Base-by-base conservation (phyloP, 345 rosid species). In the Mangifera indica region DNA sequence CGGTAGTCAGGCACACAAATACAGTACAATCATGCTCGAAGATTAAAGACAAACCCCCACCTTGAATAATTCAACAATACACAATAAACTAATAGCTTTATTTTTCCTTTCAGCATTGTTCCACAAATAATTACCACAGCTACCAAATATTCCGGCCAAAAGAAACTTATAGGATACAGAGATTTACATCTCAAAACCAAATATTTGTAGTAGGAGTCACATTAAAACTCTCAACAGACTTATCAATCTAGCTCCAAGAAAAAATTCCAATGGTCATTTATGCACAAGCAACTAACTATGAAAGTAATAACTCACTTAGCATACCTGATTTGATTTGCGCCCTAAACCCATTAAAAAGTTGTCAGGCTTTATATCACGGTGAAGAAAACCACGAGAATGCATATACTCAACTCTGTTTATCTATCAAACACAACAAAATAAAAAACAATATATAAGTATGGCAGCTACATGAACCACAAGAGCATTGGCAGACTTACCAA, bases 341-440 rank as follows among this genome's bases (percentile, higher is more conserved):
- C 98, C 97, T 21, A 93, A 77, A 73, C 98, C 93, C 98, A 91
- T 93, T 78, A 91, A 85, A 66, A 91, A 93, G 85, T 91, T 89
- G 71, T 91, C 96, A 10, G 97, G 97, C 85, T 93, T 93, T 60
- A 93, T 89, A 81, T 93, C 97, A 79, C 98, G 97, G 66, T 93
- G 97, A 70, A 91, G 91, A 76, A 93, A 91, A 22, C 98, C 97
- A 56, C 92, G 86, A 11, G 85, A 81, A 69, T 93, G 98, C 93
- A 91, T 93, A 63, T 86, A 93, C 81, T 89, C 98, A 72, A 91
- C 90, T 81, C 97, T 93, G 74, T 86, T 91, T 79, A 93, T 77
- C 97, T 93, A 73, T 59, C 71, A 7, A 63, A 72, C 13, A 20
- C 26, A 67, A 9, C 63, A 1, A 45, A 65, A 56, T 15, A 77